Conservation (phyloP, 805 yeast genomes). For the fission yeast (Schizosaccharomyces pombe) region DNA sequence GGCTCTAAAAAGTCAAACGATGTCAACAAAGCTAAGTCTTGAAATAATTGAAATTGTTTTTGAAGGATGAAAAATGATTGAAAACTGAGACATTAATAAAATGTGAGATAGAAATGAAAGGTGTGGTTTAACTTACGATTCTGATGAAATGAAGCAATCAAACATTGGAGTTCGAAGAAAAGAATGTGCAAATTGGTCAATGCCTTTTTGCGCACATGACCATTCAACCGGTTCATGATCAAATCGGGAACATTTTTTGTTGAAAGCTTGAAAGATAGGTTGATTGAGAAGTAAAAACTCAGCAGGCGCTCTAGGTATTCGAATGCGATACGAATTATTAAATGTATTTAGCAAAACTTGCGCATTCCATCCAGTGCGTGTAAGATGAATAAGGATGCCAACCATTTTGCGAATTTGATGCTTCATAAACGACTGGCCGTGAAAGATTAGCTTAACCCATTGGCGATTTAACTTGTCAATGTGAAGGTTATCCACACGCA, state of each 20-base stretch:
- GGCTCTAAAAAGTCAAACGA: no score
- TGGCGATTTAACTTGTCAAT: slow-evolving; percentile 39
- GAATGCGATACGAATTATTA: slow-evolving; percentile 67
- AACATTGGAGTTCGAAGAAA: neutral
- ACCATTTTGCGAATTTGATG: slow-evolving; percentile 92
- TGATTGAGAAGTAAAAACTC: slow-evolving; percentile 70
- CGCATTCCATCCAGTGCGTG: neutral
- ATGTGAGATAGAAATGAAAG: no score
- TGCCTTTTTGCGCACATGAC: neutral
- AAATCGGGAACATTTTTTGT: neutral
- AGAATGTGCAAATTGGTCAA: neutral
- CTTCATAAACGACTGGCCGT: slow-evolving; percentile 94
- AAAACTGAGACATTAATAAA: neutral
- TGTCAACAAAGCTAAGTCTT: neutral
- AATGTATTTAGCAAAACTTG: neutral
- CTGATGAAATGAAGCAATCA: neutral
- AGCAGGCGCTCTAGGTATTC: slow-evolving; percentile 95
- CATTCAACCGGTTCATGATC: neutral
- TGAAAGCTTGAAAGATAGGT: slow-evolving; percentile 21
- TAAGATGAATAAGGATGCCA: neutral
- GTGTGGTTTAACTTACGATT: neutral
- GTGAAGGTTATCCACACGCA: slow-evolving; percentile 72
- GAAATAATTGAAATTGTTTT: neutral
- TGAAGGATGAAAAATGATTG: neutral
- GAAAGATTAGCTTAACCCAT: slow-evolving; percentile 87